Percentiles rank a stretch among this genome's conserved stretches.
Evolutionary conservation across 2,329 filamentous ascomycete species (phyloP).

Genomic region (Arthrinium phaeospermum): DNA sequence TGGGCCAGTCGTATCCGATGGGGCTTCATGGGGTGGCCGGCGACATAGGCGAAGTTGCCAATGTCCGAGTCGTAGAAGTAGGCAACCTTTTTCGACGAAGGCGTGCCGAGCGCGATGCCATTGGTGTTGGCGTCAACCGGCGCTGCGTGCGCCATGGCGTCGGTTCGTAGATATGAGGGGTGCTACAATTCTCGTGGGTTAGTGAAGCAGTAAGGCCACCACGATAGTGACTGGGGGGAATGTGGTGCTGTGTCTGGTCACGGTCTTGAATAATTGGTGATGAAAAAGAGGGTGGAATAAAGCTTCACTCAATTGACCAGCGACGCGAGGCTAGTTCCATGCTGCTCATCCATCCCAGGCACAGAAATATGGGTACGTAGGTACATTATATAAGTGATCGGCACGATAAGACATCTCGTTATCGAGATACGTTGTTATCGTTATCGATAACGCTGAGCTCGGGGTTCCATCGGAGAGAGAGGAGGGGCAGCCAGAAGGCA

Average conservation of each 20-base stretch:
- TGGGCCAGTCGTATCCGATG: constrained; percentile 95
- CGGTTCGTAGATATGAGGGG: background rate
- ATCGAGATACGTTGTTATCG: no score
- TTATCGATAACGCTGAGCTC: no score
- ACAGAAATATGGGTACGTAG: background rate
- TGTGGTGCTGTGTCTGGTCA: background rate
- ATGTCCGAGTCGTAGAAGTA: constrained; percentile 99
- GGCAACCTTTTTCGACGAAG: constrained; percentile 77
- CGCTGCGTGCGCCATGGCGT: constrained; percentile 54
- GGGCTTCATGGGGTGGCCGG: constrained; percentile 98
- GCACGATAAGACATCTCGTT: no score
- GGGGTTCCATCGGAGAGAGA: no score
- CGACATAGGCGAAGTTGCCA: constrained; percentile 96
- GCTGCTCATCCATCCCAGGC: background rate
- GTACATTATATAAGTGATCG: background rate
- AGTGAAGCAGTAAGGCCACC: background rate
- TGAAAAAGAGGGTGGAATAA: background rate
- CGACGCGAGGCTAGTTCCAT: background rate
- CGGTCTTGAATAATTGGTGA: background rate
- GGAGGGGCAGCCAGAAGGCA: no score
- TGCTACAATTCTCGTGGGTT: background rate
- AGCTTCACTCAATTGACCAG: background rate
- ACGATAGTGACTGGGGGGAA: background rate
- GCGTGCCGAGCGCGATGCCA: constrained; percentile 53
- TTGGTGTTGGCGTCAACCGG: constrained; percentile 59